These are phyloP conservation scores for Nicotiana benthamiana DNA, from an alignment of 257 asterid species.

Conservation along the genomic window DNA sequence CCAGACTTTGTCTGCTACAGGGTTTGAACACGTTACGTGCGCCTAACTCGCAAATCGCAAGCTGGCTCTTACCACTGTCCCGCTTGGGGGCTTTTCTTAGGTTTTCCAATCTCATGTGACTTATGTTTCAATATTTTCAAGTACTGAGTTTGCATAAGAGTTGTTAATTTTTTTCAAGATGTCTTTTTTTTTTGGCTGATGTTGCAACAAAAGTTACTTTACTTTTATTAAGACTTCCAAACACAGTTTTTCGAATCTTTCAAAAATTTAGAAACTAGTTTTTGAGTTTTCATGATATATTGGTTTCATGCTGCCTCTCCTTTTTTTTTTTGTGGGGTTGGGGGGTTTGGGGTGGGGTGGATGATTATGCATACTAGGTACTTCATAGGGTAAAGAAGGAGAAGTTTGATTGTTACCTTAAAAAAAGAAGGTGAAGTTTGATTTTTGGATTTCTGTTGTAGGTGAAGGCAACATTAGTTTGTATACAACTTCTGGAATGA, in stretches of 20 bases:
- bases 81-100: not conserved
- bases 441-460: constrained; percentile 6
- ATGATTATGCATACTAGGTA: not conserved
- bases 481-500: constrained; percentile 24
- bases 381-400: not conserved
- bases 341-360: no score
- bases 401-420: not conserved
- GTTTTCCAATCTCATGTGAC: not conserved
- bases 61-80: not conserved
- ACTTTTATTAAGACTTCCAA: not conserved
- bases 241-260: not conserved
- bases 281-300: not conserved
- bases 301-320: not conserved
- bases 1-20: not conserved
- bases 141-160: not conserved
- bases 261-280: not conserved
- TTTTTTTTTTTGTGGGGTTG: not conserved
- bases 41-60: not conserved
- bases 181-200: not conserved
- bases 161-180: not conserved
- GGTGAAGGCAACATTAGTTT: constrained; percentile 24
- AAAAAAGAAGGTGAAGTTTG: not conserved
- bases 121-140: not conserved
- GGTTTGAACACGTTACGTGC: not conserved
- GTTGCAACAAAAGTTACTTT: not conserved